These are phyloP conservation scores for Candida mesenterica DNA, from an alignment of 1,139 yeast genomes.

Conservation along the genomic window DNA sequence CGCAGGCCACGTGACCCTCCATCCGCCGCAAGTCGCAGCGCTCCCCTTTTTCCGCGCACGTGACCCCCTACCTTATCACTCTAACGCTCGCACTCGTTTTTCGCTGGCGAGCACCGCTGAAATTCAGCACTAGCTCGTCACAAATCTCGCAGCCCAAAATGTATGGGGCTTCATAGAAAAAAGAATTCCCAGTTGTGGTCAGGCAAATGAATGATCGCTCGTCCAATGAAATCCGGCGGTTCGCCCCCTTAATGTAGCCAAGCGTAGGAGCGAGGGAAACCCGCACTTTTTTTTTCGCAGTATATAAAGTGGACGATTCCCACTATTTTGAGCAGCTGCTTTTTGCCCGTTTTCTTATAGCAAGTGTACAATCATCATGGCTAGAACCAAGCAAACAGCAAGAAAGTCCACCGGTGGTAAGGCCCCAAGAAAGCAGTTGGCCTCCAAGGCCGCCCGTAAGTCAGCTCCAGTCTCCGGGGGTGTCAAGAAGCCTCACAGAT, in stretches of 20 bases:
- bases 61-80: not conserved
- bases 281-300: slow-evolving; percentile 3
- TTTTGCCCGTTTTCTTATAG: not conserved
- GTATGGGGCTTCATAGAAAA: not conserved
- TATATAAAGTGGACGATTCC: slow-evolving; percentile 6
- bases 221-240: not conserved
- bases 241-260: not conserved
- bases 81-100: no score
- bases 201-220: not conserved
- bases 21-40: not conserved
- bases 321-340: slow-evolving; percentile 6
- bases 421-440: slow-evolving; percentile 55
- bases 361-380: slow-evolving; percentile 28
- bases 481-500: slow-evolving; percentile 55
- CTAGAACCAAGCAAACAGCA: slow-evolving; percentile 55
- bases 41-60: no score
- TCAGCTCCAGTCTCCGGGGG: slow-evolving; percentile 54
- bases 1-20: no score
- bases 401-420: slow-evolving; percentile 56
- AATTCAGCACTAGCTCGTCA: not conserved
- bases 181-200: not conserved
- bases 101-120: no score
- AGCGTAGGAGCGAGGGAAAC: not conserved
- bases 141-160: not conserved
- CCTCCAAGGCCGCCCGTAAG: slow-evolving; percentile 54